These are phyloP conservation scores for Artemisia argyi DNA, from an alignment of 129 eudicot genomes.

Conservation along the genomic window DNA sequence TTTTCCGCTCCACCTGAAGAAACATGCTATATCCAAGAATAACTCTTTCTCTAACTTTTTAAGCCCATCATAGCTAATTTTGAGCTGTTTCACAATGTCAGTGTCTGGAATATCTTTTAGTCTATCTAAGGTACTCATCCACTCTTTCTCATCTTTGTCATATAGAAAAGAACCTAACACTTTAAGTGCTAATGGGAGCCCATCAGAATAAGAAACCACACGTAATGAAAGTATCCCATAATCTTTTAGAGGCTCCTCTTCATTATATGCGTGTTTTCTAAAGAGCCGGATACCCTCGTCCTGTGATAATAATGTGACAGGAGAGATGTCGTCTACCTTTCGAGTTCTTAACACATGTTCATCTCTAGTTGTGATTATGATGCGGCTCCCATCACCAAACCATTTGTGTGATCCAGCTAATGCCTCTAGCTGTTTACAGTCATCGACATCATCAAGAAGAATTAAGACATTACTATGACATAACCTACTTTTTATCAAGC, in stretches of 20 bases:
- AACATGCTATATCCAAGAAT: too few species aligned
- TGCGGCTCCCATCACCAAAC: not conserved
- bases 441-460: not conserved
- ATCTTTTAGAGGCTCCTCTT: not conserved
- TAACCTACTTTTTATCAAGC: not conserved
- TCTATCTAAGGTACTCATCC: not conserved
- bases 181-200: not conserved
- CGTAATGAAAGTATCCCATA: not conserved
- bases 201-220: not conserved
- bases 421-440: not conserved
- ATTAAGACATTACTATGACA: not conserved
- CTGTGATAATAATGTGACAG: not conserved
- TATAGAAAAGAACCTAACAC: not conserved
- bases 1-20: too few species aligned
- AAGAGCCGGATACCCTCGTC: not conserved
- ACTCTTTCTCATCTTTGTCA: not conserved
- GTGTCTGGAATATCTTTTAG: not conserved
- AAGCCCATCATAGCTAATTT: not conserved
- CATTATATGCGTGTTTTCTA: not conserved
- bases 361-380: not conserved
- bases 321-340: not conserved
- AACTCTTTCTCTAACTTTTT: too few species aligned
- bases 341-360: not conserved
- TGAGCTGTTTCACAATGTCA: not conserved
- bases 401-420: not conserved